Base-by-base conservation (phyloP, 2,329 filamentous ascomycete genomes). In the Nannizziopsis arthrosporioides region DNA sequence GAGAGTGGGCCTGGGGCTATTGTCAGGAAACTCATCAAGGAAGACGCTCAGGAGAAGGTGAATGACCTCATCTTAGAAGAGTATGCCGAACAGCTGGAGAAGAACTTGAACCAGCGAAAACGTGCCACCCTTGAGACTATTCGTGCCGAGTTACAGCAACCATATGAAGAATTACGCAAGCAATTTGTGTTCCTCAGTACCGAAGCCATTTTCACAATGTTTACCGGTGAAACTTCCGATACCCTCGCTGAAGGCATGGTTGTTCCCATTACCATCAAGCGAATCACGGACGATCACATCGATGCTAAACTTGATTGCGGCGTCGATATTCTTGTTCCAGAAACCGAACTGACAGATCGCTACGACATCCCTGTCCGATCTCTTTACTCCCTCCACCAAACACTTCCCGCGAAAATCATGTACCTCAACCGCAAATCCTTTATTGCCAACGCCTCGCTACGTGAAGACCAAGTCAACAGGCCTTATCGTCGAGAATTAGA, bases 11-110 rank as follows among this genome's bases (percentile, higher is more conserved):
- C 84, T 0, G 88, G 85, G 12, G 92, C 90, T 6, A 89, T 96
- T 56, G 86, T 98, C 47, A 82, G 89, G 53, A 93, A 90, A 65
- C 79, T 98, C n/a, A 85, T 98, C 64, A 85, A 87, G 60, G 88
- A 96, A 49, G 86, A 94, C 42, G 84, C 88, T 55, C 86, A 93
- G 58, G 90, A 96, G 59, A 85, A 89, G 61, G 88, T 98, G 61
- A 94, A 96, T 60, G 92, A 98, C 61, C 75, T 98, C 39, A 88
- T 95, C 52, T 74, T 98, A 3, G 92, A 98, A 65, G 88, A 96
- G 65, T 98, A 98, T 60, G 92, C 92, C 0, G 87, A 94, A 60
- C 90, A 98, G 70, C 74, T 98, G 54, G 85, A 95, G 70, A 82
- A 78, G 56, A 93, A 94, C 58, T 89, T 94, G 63, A 88, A 87